Evolutionary conservation across 495 filamentous ascomycete species (phyloP).

Genomic region (Glutinoglossum americanum): DNA sequence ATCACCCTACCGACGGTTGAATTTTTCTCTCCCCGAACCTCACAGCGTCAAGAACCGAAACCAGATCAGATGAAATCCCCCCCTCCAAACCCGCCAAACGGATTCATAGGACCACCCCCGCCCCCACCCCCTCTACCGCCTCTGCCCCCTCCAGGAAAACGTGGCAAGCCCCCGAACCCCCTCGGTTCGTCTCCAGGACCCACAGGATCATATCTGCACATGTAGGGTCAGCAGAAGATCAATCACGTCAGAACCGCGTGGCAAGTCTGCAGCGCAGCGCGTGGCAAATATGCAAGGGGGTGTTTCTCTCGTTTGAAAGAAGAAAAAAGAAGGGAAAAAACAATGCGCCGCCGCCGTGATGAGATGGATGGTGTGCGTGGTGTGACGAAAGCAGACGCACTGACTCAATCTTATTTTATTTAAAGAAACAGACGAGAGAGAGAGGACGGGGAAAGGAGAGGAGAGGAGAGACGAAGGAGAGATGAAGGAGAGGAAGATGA

Average conservation of each 20-base stretch:
- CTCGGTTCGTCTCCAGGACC: slow-evolving; percentile 45
- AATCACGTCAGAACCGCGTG: neutral
- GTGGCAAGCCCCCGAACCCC: slow-evolving; percentile 12
- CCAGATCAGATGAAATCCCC: slow-evolving; percentile 42
- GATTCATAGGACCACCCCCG: slow-evolving; percentile 29
- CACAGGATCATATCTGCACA: slow-evolving; percentile 54
- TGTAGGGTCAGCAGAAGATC: slow-evolving; percentile 28
- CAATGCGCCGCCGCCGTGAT: neutral
- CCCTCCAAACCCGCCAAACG: slow-evolving; percentile 41
- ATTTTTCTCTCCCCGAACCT: too few species aligned
- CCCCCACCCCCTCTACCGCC: slow-evolving; percentile 19
- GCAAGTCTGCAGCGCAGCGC: too few species aligned
- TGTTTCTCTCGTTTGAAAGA: too few species aligned
- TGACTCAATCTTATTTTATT: too few species aligned
- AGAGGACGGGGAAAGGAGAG: neutral
- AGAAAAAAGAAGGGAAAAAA: too few species aligned
- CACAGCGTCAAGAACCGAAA: too few species aligned
- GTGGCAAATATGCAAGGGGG: neutral
- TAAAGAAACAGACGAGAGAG: neutral
- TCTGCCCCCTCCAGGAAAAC: slow-evolving; percentile 3
- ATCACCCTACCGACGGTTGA: too few species aligned
- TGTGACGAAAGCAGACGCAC: too few species aligned
- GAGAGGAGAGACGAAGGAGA: neutral
- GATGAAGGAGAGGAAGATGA: neutral
- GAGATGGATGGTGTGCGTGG: too few species aligned